phyloP scores from a whole-genome alignment of 1,284 basidiomycete genomes.

The Trichosporon sp. region DNA sequence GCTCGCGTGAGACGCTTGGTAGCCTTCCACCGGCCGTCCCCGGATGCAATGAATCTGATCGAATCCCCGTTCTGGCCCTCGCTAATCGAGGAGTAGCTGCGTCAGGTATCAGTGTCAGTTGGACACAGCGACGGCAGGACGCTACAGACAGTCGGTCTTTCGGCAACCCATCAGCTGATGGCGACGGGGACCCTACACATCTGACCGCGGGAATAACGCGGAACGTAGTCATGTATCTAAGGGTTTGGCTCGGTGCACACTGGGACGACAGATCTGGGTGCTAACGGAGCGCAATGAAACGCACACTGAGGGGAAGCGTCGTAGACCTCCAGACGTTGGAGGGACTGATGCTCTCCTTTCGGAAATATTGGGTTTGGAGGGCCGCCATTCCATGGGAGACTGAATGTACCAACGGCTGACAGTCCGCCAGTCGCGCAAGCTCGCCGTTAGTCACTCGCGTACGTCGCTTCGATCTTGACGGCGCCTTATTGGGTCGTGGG shows the following conservation, averaged over 20 bases:
- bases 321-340: not conserved
- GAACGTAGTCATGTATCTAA: slow-evolving; percentile 6
- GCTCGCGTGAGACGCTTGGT: not conserved
- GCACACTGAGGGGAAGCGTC: not conserved
- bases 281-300: not conserved
- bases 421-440: not conserved
- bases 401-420: not conserved
- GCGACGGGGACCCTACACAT: not conserved
- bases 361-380: not conserved
- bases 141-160: not conserved
- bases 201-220: slow-evolving; percentile 16
- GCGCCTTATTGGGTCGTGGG: not conserved
- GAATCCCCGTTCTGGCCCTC: not conserved
- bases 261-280: not conserved
- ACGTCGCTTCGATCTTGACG: not conserved
- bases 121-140: not conserved
- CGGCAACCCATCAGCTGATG: not conserved
- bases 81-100: not conserved
- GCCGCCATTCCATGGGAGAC: not conserved
- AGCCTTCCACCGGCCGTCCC: not conserved
- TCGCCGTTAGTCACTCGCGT: not conserved
- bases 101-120: not conserved
- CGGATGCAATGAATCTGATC: slow-evolving; percentile 4
- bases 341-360: not conserved
- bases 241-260: not conserved